Conservation (phyloP, 1,284 basidiomycete genomes). For the Tilletia caries region DNA sequence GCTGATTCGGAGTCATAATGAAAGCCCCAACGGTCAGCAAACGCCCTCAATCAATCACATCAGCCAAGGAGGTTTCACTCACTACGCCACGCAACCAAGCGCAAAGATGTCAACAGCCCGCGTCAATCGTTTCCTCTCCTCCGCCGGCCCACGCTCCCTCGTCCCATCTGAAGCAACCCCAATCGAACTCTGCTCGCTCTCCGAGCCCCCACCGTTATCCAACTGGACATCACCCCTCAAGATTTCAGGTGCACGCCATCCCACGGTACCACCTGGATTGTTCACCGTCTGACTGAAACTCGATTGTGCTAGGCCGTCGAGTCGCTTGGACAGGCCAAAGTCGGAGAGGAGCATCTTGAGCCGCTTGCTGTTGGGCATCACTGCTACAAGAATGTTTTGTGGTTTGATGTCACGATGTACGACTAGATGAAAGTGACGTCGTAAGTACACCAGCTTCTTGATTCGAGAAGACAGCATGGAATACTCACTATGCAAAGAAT, state of each 20-base stretch:
- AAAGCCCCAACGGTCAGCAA: neutral
- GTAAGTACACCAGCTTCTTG: neutral
- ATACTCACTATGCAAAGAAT: slow-evolving; percentile 71
- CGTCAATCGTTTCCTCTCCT: slow-evolving; percentile 39
- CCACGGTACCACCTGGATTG: slow-evolving; percentile 50
- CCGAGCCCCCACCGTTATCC: slow-evolving; percentile 28
- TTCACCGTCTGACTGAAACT: slow-evolving; percentile 51
- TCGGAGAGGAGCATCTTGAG: slow-evolving; percentile 52
- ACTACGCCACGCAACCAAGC: slow-evolving; percentile 48
- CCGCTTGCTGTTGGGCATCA: slow-evolving; percentile 27
- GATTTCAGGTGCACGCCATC: slow-evolving; percentile 53
- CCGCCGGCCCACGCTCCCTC: slow-evolving; percentile 5
- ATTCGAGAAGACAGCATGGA: neutral
- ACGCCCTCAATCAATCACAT: neutral
- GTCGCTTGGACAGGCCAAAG: slow-evolving; percentile 50
- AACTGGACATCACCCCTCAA: slow-evolving; percentile 41
- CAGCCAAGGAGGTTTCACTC: neutral
- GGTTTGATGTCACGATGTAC: slow-evolving; percentile 98
- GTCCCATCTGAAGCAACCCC: slow-evolving; percentile 19
- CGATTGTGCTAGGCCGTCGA: slow-evolving; percentile 48
- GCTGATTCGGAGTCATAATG: slow-evolving; percentile 13
- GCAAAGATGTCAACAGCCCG: slow-evolving; percentile 52
- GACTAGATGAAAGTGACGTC: slow-evolving; percentile 53
- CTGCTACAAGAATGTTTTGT: slow-evolving; percentile 84
- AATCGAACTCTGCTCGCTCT: slow-evolving; percentile 29